Percentiles rank a stretch among this genome's conserved stretches.
phyloP scores from a whole-genome alignment of 2,329 filamentous ascomycete species.

The Hymenoscyphus scutula region DNA sequence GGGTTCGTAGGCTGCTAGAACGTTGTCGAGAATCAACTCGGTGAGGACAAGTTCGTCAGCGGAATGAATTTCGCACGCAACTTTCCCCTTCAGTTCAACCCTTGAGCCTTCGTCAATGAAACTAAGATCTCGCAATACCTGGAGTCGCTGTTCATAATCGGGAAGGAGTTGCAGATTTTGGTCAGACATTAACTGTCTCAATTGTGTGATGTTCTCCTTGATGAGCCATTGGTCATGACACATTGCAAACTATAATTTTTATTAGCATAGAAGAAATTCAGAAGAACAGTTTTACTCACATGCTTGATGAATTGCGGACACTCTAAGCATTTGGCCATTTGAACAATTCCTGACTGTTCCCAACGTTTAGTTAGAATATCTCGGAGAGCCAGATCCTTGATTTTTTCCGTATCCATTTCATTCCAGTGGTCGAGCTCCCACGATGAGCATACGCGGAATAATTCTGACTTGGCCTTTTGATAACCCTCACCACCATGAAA shows the following conservation, averaged over 20 bases:
- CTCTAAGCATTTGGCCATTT: slow-evolving; percentile 60
- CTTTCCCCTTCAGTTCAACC: slow-evolving; percentile 95
- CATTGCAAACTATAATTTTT: slow-evolving; percentile 75
- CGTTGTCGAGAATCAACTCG: slow-evolving; percentile 93
- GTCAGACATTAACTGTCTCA: slow-evolving; percentile 88
- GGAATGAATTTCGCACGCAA: slow-evolving; percentile 97
- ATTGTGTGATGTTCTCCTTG: slow-evolving; percentile 84
- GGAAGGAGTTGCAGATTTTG: slow-evolving; percentile 94
- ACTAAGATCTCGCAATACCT: slow-evolving; percentile 84
- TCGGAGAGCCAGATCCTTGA: slow-evolving; percentile 79
- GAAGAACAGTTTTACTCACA: slow-evolving; percentile 50
- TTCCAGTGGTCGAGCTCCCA: slow-evolving; percentile 78
- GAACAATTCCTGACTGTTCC: slow-evolving; percentile 60
- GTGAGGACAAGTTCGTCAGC: slow-evolving; percentile 95
- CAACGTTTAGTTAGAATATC: slow-evolving; percentile 73
- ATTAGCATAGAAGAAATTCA: slow-evolving; percentile 12
- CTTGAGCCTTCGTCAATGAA: slow-evolving; percentile 87
- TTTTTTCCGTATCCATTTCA: slow-evolving; percentile 76
- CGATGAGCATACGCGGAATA: slow-evolving; percentile 65
- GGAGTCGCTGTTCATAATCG: slow-evolving; percentile 93
- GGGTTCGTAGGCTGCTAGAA: slow-evolving; percentile 90
- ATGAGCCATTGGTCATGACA: slow-evolving; percentile 96
- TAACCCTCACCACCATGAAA: slow-evolving; percentile 52
- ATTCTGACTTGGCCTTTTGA: slow-evolving; percentile 60
- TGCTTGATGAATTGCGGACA: slow-evolving; percentile 86